Evolutionary conservation across 192 early-diverging fungal genomes (phyloP).

Genomic region (Linderina pennispora): DNA sequence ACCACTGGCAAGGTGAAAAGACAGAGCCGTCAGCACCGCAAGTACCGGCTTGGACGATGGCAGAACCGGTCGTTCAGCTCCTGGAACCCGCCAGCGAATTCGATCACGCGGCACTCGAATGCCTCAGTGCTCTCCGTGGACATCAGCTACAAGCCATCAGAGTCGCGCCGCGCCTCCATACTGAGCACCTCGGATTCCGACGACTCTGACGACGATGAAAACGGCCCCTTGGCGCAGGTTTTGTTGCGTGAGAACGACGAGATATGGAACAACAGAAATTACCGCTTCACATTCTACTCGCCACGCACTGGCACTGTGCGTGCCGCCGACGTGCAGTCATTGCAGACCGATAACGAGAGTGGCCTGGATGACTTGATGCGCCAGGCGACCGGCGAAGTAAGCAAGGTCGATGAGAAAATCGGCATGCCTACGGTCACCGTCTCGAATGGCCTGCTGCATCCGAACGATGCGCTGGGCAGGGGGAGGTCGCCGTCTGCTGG

Average conservation of each 20-base stretch:
- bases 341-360: constrained; percentile 39
- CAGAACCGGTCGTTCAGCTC: constrained; percentile 38
- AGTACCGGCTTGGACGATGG: constrained; percentile 42
- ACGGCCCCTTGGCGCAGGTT: constrained; percentile 37
- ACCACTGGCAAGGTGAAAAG: constrained; percentile 21
- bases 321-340: constrained; percentile 47
- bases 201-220: constrained; percentile 7
- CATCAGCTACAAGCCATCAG: constrained; percentile 40
- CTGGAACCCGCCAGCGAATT: constrained; percentile 37
- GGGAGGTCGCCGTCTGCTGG: no score
- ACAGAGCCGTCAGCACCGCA: constrained; percentile 10
- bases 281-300: constrained; percentile 65
- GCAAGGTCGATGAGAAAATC: no score
- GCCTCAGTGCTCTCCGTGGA: constrained; percentile 25
- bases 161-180: constrained; percentile 35
- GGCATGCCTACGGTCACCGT: no score
- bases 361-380: constrained; percentile 32
- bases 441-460: constrained; percentile 28
- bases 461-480: constrained; percentile 20
- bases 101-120: not conserved
- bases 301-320: constrained; percentile 55
- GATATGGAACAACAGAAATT: constrained; percentile 41
- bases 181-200: constrained; percentile 7
- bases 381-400: constrained; percentile 12
- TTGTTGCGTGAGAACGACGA: constrained; percentile 38